A percentile compares a stretch with the other conserved stretches of the same genome.
Evolutionary conservation across 352 stramenopile species (phyloP).

Genomic region (Globisporangium irregulare): DNA sequence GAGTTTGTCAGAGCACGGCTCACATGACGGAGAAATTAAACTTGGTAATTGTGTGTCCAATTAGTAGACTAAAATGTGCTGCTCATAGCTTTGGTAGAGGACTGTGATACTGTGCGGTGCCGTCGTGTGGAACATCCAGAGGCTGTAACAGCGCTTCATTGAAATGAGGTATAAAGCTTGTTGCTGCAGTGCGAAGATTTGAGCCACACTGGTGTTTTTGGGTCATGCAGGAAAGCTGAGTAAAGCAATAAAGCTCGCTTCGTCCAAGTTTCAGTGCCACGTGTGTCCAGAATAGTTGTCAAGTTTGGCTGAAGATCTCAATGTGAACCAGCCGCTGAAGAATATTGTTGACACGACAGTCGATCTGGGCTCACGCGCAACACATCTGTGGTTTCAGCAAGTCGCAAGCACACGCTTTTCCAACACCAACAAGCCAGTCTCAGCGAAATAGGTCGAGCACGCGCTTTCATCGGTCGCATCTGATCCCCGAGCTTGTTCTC

Average conservation of each 20-base stretch:
- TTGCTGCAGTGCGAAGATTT: no score
- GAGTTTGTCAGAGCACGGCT: neutral
- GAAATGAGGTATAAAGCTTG: neutral
- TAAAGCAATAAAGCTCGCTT: no score
- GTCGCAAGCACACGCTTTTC: neutral
- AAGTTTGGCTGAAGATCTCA: neutral
- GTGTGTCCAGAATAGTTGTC: no score
- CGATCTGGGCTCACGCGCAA: no score
- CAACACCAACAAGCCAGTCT: neutral
- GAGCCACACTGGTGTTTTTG: no score
- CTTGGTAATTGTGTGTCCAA: neutral
- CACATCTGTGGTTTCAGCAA: neutral
- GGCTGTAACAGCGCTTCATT: neutral
- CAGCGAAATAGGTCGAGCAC: neutral
- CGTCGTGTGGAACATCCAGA: no score
- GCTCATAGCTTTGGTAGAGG: neutral
- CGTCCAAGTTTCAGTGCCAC: no score
- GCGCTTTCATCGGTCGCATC: neutral
- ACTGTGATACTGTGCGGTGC: no score
- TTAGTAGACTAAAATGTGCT: neutral
- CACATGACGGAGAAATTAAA: neutral
- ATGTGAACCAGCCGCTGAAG: neutral
- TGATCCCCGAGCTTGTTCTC: neutral
- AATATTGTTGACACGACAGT: neutral
- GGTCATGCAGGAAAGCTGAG: no score